Evolutionary conservation across 768 basidiomycete genomes (phyloP).

Genomic region (Auriscalpium microsporum): DNA sequence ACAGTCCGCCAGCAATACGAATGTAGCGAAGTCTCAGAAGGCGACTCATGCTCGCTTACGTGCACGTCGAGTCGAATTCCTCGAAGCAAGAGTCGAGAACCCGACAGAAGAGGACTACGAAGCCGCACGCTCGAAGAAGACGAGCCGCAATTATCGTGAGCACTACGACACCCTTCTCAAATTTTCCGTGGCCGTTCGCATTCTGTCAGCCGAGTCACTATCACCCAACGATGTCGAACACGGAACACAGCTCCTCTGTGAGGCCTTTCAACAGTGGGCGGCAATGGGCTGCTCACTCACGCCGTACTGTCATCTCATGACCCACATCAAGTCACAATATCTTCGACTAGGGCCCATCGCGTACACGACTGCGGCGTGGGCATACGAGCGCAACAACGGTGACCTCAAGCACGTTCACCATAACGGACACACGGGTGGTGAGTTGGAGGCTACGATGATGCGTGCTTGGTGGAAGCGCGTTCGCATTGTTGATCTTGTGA

Average conservation of each 20-base stretch:
- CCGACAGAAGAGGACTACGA: not conserved
- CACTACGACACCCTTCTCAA: not conserved
- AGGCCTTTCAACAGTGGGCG: constrained; percentile 10
- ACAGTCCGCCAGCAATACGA: not conserved
- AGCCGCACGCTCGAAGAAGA: too few species aligned
- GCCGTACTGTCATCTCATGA: constrained; percentile 14
- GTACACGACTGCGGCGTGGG: constrained; percentile 8
- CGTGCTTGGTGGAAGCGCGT: constrained; percentile 15
- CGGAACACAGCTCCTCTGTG: not conserved
- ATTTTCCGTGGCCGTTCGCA: not conserved
- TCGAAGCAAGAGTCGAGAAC: not conserved
- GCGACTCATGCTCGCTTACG: not conserved
- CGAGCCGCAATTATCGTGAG: not conserved
- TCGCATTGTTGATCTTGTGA: constrained; percentile 12
- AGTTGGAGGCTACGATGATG: constrained; percentile 19
- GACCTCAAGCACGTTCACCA: constrained; percentile 10
- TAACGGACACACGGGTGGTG: constrained; percentile 17
- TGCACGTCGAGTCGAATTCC: not conserved
- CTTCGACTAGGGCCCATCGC: constrained; percentile 8
- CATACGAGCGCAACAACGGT: constrained; percentile 18
- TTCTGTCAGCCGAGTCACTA: not conserved
- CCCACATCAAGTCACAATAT: constrained; percentile 10
- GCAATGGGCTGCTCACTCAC: constrained; percentile 14
- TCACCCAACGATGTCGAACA: not conserved
- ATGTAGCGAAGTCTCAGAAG: not conserved